Evolutionary conservation across 2,329 filamentous ascomycete genomes (phyloP), one percentile per base, ranked within the genome.

Genomic region (Verticillium nonalfalfae): DNA sequence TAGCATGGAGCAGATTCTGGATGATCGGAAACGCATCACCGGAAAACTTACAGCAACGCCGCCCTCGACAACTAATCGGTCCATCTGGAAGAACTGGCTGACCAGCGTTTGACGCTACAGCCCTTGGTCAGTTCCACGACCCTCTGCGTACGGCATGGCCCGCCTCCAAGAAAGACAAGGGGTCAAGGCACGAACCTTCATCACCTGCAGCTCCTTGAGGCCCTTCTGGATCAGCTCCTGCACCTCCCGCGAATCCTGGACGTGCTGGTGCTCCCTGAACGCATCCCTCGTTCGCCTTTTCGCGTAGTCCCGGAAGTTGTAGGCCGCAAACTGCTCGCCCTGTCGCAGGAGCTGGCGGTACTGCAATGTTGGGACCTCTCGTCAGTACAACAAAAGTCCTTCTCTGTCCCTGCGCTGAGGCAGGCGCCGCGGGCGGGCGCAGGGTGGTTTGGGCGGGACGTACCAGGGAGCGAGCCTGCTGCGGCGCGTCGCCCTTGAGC

Each of bases 251-350:
- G 86, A 82, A 72, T 97, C 95, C 56, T 85, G 79, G 70, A 92
- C 89, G 61, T 76, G 73, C 75, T 86, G 84, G 75, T 96, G 84
- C 74, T 96, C 92, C 69, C 90, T 85, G 76, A 98, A 99, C 4
- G 91, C 89, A 80, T 98, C 95, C 74, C 85, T 85, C 73, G 95
- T 97, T 75, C 94, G 86, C 72, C 95, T 89, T 77, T 88, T 90
- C 60, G 95, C 93, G 77, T 99, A 99, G 75, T 97, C 94, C 78
- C 95, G 87, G 83, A 97, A 99, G 79, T 98, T 99, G 82, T 98
- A 99, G 68, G 90, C 87, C 65, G 92, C 86, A 76, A 99, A 98
- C 72, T 97, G 90, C 64, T 84, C 83, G 65, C 92, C 88, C 75
- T 95, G 90, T 69, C 93, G 90, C 70, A 98, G 82, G 69, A 99